phyloP scores from a whole-genome alignment of 352 stramenopile genomes.

The Elongisporangium undulatum region DNA sequence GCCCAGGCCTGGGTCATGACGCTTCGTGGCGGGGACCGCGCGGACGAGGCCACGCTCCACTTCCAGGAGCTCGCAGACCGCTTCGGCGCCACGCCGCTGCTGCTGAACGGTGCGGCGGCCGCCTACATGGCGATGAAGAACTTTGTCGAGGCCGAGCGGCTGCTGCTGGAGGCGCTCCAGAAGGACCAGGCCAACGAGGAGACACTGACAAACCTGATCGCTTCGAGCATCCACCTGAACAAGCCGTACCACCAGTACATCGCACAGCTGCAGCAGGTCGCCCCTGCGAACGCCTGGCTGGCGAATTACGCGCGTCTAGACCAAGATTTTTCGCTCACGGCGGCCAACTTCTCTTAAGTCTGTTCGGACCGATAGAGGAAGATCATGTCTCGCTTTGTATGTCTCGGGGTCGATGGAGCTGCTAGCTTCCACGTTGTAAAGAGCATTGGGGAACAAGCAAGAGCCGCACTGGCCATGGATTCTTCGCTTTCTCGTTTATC shows the following conservation, averaged over 20 bases:
- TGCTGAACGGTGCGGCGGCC: constrained; percentile 90
- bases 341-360: constrained; percentile 58
- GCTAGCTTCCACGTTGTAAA: constrained; percentile 9
- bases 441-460: constrained; percentile 11
- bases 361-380: background rate
- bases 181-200: constrained; percentile 88
- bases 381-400: background rate
- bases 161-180: constrained; percentile 85
- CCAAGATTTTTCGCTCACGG: constrained; percentile 59
- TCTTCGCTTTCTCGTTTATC: background rate
- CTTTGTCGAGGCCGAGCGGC: constrained; percentile 85
- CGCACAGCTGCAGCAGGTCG: constrained; percentile 74
- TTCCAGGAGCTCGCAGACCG: constrained; percentile 93
- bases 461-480: background rate
- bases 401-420: background rate
- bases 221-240: constrained; percentile 86
- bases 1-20: constrained; percentile 86
- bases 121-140: constrained; percentile 92
- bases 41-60: constrained; percentile 89
- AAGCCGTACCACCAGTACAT: constrained; percentile 81
- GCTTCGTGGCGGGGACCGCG: constrained; percentile 77
- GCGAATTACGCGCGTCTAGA: constrained; percentile 64
- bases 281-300: constrained; percentile 66
- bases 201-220: constrained; percentile 94
- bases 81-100: constrained; percentile 89